A percentile compares a stretch with the other conserved stretches of the same genome.
Evolutionary conservation across 805 yeast genomes (phyloP).

Genomic region (Teunomyces gatunensis): DNA sequence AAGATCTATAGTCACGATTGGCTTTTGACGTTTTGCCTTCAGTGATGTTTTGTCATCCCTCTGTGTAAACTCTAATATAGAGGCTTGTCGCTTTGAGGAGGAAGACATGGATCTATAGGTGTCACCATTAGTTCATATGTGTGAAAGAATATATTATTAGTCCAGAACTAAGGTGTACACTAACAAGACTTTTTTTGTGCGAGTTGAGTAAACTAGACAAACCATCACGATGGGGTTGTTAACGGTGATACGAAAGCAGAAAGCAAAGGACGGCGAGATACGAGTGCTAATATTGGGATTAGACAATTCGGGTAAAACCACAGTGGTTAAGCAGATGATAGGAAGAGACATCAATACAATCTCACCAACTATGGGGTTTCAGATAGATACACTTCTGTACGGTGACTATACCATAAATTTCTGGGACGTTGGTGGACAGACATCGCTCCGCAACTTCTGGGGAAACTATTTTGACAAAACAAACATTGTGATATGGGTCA

Average conservation of each 20-base stretch:
- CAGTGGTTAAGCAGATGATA: constrained; percentile 64
- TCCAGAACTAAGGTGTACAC: no score
- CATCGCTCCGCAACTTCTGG: constrained; percentile 47
- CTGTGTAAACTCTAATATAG: constrained; percentile 22
- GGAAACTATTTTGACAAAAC: constrained; percentile 82
- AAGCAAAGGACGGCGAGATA: constrained; percentile 73
- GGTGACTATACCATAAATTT: constrained; percentile 50
- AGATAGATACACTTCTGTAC: constrained; percentile 57
- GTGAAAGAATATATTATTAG: background rate
- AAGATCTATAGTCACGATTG: constrained; percentile 14
- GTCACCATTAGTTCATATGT: background rate
- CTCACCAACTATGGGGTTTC: constrained; percentile 90
- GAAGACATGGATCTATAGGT: background rate
- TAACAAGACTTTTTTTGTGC: no score
- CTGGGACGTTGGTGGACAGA: constrained; percentile 85
- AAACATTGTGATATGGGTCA: constrained; percentile 81
- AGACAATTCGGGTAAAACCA: constrained; percentile 90
- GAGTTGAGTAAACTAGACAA: no score
- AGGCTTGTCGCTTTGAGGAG: constrained; percentile 15
- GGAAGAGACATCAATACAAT: constrained; percentile 50
- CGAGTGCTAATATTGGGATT: constrained; percentile 77
- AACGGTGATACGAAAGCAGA: constrained; percentile 76
- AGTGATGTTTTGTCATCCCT: background rate
- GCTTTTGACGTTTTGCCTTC: constrained; percentile 5
- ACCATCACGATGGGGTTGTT: constrained; percentile 66